Evolutionary conservation across 2,329 filamentous ascomycete species (phyloP).

Genomic region (Fusarium albosuccineum): DNA sequence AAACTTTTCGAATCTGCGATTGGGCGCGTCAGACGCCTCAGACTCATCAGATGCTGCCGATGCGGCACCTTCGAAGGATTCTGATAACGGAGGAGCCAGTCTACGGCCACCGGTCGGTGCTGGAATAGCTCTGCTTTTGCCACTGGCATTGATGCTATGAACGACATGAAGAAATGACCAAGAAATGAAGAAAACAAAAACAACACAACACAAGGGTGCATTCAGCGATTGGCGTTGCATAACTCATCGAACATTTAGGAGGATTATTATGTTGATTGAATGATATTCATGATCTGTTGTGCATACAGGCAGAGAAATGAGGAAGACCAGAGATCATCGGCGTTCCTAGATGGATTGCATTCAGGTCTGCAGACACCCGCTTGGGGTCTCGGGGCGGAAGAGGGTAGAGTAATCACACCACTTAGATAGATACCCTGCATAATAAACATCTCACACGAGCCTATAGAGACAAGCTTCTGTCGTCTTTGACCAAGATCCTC

Average conservation of each 20-base stretch:
- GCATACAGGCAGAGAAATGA: not conserved
- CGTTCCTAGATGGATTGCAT: slow-evolving; percentile 12
- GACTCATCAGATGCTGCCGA: slow-evolving; percentile 4
- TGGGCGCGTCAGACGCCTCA: not conserved
- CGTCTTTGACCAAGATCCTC: not conserved
- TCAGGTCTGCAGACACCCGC: slow-evolving; percentile 9
- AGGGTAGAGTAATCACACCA: slow-evolving; percentile 4
- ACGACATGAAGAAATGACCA: not conserved
- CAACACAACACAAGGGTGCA: slow-evolving; percentile 6
- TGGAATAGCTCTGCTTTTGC: slow-evolving; percentile 26
- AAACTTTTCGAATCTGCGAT: slow-evolving; percentile 24
- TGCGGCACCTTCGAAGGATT: slow-evolving; percentile 21
- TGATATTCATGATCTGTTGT: slow-evolving; percentile 20
- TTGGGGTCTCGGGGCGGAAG: not conserved
- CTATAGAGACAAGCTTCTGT: not conserved
- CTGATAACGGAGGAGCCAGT: slow-evolving; percentile 13
- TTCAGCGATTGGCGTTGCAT: slow-evolving; percentile 34
- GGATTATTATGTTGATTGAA: slow-evolving; percentile 20
- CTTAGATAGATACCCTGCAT: slow-evolving; percentile 16
- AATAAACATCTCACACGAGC: slow-evolving; percentile 6
- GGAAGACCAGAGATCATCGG: not conserved
- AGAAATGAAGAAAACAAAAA: not conserved
- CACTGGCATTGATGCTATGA: slow-evolving; percentile 33
- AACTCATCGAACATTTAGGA: not conserved
- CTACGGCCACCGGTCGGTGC: slow-evolving; percentile 14